Evolutionary conservation across 257 asterid genomes (phyloP).

Genomic region (Nicotiana tomentosiformis): DNA sequence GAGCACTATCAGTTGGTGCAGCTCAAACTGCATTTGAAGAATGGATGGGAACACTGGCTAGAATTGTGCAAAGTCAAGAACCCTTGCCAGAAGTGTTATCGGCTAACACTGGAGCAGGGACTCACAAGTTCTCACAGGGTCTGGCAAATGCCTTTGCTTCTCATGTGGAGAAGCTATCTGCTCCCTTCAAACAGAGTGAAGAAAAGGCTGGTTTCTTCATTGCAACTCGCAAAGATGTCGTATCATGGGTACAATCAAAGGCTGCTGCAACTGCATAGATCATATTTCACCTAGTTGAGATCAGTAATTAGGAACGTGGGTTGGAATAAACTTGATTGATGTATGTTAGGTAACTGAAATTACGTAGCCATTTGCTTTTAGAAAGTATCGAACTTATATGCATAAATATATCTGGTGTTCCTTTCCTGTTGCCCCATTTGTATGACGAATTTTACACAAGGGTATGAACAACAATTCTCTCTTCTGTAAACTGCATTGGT

Average conservation of each 20-base stretch:
- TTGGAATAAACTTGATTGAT: background rate
- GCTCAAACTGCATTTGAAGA: conserved; percentile 89
- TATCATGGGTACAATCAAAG: conserved; percentile 59
- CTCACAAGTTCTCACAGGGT: conserved; percentile 78
- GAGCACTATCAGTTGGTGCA: conserved; percentile 85
- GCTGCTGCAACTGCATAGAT: conserved; percentile 28
- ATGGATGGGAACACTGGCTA: conserved; percentile 72
- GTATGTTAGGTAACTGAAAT: background rate
- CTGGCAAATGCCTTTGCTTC: conserved; percentile 61
- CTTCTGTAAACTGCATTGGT: conserved; percentile 30
- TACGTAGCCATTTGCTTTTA: background rate
- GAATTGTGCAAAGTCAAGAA: conserved; percentile 49
- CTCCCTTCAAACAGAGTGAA: conserved; percentile 67
- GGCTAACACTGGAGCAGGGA: conserved; percentile 82
- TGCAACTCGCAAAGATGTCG: conserved; percentile 67
- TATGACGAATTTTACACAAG: background rate
- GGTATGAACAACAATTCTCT: conserved; percentile 1
- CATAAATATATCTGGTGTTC: background rate
- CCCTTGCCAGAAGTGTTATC: conserved; percentile 61
- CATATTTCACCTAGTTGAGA: background rate
- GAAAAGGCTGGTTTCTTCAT: conserved; percentile 70
- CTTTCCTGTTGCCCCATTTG: background rate
- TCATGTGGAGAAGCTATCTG: conserved; percentile 61
- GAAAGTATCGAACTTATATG: background rate
- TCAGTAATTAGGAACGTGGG: background rate